These are phyloP conservation scores for Claviceps sp. DNA, from an alignment of 2,329 filamentous ascomycete species.

Conservation along the genomic window DNA sequence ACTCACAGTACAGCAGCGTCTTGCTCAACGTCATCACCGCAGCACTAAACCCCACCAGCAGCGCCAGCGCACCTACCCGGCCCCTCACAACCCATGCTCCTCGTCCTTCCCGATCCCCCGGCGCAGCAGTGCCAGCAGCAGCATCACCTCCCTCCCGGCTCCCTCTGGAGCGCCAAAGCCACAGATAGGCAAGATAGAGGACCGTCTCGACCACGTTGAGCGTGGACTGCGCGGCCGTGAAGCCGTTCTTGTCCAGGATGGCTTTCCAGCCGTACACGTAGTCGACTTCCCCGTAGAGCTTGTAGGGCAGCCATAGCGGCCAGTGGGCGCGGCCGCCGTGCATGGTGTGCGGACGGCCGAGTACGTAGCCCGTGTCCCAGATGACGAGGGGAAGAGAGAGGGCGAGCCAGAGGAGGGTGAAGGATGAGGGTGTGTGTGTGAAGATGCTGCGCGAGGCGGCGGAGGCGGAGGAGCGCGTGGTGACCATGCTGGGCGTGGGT, in stretches of 20 bases:
- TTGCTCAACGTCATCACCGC: constrained; percentile 49
- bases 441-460: constrained; percentile 3
- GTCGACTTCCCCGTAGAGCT: constrained; percentile 67
- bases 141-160: not conserved
- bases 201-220: constrained; percentile 57
- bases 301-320: constrained; percentile 66
- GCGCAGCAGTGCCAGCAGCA: too few relatives aligned
- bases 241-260: constrained; percentile 54
- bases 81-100: constrained; percentile 24
- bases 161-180: constrained; percentile 17
- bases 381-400: constrained; percentile 64
- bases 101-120: too few relatives aligned
- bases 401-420: constrained; percentile 54
- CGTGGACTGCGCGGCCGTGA: constrained; percentile 59
- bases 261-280: constrained; percentile 70
- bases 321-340: constrained; percentile 58
- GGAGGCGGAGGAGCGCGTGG: constrained; percentile 21
- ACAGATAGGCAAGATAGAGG: constrained; percentile 47
- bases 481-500: constrained; percentile 19
- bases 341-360: constrained; percentile 72
- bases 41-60: constrained; percentile 37
- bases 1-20: constrained; percentile 47
- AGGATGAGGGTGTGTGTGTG: constrained; percentile 30
- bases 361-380: constrained; percentile 72
- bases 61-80: constrained; percentile 27